These are phyloP conservation scores for Durotheca rogersii DNA, from an alignment of 495 filamentous ascomycete genomes.

Conservation along the genomic window DNA sequence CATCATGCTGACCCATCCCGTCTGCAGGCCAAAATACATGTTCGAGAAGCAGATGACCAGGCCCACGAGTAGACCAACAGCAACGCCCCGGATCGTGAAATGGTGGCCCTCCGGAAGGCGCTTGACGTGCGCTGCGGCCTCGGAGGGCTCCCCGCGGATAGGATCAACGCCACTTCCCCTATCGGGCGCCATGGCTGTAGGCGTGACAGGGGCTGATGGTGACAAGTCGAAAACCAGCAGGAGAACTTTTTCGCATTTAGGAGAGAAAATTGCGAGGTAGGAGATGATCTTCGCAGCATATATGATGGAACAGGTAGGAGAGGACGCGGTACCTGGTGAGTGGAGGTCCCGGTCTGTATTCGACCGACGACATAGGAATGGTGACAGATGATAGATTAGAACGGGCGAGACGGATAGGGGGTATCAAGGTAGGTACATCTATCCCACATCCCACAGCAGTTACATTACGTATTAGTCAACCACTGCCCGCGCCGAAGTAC, in stretches of 20 bases:
- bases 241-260: background rate
- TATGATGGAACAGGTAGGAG: no score
- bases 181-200: conserved; percentile 27
- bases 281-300: no score
- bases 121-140: conserved; percentile 23
- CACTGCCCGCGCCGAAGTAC: no score
- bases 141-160: conserved; percentile 15
- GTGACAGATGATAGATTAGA: no score
- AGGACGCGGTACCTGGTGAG: no score
- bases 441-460: no score
- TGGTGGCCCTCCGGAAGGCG: conserved; percentile 50
- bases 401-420: no score
- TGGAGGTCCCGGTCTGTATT: no score
- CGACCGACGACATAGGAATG: no score
- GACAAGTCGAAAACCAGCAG: background rate
- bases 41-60: conserved; percentile 92
- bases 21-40: conserved; percentile 97
- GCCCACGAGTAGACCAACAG: conserved; percentile 80
- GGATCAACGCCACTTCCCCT: conserved; percentile 22
- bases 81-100: conserved; percentile 81
- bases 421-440: no score
- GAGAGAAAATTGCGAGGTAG: background rate
- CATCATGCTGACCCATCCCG: conserved; percentile 75
- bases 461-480: no score
- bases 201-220: conserved; percentile 1